Percentiles rank a stretch among this genome's conserved stretches.
phyloP scores from a whole-genome alignment of 192 early-diverging fungal species.

The Entrophospora sp. region DNA sequence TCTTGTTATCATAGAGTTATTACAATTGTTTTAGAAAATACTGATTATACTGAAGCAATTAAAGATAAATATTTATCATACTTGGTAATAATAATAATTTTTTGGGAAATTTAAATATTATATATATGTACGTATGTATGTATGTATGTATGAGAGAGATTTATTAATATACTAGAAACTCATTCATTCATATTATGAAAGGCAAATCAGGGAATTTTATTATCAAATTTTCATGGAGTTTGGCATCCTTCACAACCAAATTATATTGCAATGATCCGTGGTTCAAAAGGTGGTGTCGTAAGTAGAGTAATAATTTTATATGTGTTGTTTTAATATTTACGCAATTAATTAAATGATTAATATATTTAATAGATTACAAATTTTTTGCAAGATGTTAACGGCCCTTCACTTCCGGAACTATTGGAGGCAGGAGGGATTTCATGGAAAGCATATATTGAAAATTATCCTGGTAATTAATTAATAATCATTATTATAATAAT shows the following conservation, averaged over 20 bases:
- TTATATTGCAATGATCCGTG: slow-evolving; percentile 51
- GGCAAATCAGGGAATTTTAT: slow-evolving; percentile 31
- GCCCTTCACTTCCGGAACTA: slow-evolving; percentile 35
- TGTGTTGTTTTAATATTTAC: not conserved
- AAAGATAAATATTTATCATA: not conserved
- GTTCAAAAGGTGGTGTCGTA: slow-evolving; percentile 12
- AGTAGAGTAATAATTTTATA: not conserved
- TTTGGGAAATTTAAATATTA: not conserved
- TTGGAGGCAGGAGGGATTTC: slow-evolving; percentile 45
- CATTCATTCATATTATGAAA: not conserved
- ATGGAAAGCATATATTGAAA: slow-evolving; percentile 59
- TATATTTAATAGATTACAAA: not conserved
- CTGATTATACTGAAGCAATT: not conserved
- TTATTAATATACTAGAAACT: not conserved
- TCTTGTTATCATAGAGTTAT: slow-evolving; percentile 5
- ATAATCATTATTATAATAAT: slow-evolving; percentile 26
- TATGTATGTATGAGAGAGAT: not conserved
- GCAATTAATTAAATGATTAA: not conserved
- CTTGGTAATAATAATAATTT: too few species aligned
- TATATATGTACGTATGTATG: not conserved
- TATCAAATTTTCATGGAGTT: slow-evolving; percentile 51
- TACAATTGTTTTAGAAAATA: not conserved
- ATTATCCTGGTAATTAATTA: slow-evolving; percentile 44
- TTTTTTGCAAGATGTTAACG: not conserved
- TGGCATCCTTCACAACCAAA: slow-evolving; percentile 66